A percentile compares a stretch with the other conserved stretches of the same genome.
phyloP scores from a whole-genome alignment of 1,139 yeast species.

The Sugiyamaella japonica region DNA sequence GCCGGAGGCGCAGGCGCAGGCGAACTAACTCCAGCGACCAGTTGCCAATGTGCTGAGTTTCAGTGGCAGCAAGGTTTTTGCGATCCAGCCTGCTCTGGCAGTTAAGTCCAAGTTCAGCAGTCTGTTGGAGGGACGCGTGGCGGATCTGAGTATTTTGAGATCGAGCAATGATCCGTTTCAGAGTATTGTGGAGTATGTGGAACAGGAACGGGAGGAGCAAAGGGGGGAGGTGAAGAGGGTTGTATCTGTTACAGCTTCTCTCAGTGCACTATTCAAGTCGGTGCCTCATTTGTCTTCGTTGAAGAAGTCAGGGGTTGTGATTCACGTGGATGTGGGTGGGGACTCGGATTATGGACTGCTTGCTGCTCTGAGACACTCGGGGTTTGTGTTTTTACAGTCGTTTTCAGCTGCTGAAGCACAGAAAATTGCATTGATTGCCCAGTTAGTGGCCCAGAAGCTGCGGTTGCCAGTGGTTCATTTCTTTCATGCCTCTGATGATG shows the following conservation, averaged over 20 bases:
- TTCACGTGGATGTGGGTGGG: constrained; percentile 55
- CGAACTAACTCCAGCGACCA: constrained; percentile 12
- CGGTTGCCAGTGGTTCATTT: constrained; percentile 69
- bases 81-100: constrained; percentile 52
- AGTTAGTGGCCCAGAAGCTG: constrained; percentile 53
- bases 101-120: constrained; percentile 40
- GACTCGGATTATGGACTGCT: constrained; percentile 60
- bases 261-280: constrained; percentile 55
- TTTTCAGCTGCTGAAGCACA: constrained; percentile 55
- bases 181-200: constrained; percentile 40
- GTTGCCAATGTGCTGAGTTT: constrained; percentile 36
- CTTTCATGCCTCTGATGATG: constrained; percentile 32
- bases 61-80: constrained; percentile 42
- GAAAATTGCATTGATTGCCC: constrained; percentile 56
- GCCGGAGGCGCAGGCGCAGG: background rate
- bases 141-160: constrained; percentile 41
- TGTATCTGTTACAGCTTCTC: constrained; percentile 47
- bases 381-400: constrained; percentile 64
- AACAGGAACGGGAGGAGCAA: background rate
- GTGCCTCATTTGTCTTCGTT: constrained; percentile 61
- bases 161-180: constrained; percentile 58
- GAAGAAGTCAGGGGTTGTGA: constrained; percentile 50
- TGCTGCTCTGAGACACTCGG: constrained; percentile 69
- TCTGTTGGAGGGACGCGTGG: constrained; percentile 27
- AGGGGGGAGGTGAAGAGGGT: constrained; percentile 19